Percentiles rank a stretch among this genome's conserved stretches.
Evolutionary conservation across 108 stramenopile species (phyloP).

Genomic region (Pseudonitzschia delicatissima): DNA sequence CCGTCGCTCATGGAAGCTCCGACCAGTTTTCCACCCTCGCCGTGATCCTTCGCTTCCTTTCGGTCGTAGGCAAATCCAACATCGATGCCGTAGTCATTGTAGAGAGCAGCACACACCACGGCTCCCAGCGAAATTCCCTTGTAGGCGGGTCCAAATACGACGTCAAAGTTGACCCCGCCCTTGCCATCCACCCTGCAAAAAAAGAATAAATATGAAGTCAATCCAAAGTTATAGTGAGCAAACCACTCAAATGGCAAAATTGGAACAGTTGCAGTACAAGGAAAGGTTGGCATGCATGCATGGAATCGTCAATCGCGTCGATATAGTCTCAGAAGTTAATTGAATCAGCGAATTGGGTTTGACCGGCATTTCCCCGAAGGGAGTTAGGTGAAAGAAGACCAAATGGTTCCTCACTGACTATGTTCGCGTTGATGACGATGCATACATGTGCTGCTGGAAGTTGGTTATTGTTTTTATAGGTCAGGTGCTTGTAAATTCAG

Average conservation of each 20-base stretch:
- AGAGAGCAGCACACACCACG: slow-evolving; percentile 88
- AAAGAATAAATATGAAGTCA: slow-evolving; percentile 3
- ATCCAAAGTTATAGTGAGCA: not conserved
- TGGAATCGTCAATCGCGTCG: not conserved
- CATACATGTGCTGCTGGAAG: no score
- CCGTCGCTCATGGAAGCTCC: slow-evolving; percentile 82
- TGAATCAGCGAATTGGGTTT: slow-evolving; percentile 74
- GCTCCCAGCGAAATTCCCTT: slow-evolving; percentile 99
- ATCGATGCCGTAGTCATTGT: slow-evolving; percentile 76
- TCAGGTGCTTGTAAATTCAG: slow-evolving; percentile 50
- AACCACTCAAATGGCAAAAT: not conserved
- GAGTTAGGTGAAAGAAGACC: slow-evolving; percentile 83
- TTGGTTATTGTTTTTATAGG: slow-evolving; percentile 13
- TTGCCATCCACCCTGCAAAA: slow-evolving; percentile 45
- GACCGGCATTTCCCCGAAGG: slow-evolving; percentile 70
- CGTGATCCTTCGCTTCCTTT: slow-evolving; percentile 99
- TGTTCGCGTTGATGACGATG: not conserved
- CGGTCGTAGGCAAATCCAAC: slow-evolving; percentile 95
- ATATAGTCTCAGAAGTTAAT: slow-evolving; percentile 58
- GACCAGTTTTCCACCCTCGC: slow-evolving; percentile 95
- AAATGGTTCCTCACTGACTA: slow-evolving; percentile 52
- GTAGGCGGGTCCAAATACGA: slow-evolving; percentile 98
- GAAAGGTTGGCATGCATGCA: not conserved
- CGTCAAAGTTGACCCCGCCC: slow-evolving; percentile 85
- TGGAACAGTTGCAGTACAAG: not conserved